Evolutionary conservation across 352 stramenopile genomes (phyloP).

Genomic region (Globisporangium irregulare): DNA sequence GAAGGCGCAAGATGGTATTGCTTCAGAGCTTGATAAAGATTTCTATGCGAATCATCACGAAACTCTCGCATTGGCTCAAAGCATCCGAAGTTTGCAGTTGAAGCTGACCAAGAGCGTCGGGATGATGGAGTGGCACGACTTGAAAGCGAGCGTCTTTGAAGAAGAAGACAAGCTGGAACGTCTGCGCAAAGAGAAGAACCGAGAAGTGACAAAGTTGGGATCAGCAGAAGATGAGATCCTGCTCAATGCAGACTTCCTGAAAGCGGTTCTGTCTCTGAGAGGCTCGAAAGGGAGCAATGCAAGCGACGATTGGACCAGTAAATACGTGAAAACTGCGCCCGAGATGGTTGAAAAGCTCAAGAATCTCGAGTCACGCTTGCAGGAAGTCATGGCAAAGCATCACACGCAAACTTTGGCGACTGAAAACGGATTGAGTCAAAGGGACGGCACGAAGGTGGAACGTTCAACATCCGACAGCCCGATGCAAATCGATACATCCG

Average conservation of each 20-base stretch:
- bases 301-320: constrained; percentile 30
- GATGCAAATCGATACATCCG: background rate
- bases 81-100: constrained; percentile 48
- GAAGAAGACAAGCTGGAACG: constrained; percentile 44
- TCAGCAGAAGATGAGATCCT: constrained; percentile 55
- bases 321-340: constrained; percentile 50
- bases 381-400: constrained; percentile 23
- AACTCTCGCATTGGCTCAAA: constrained; percentile 35
- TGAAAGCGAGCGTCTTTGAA: constrained; percentile 39
- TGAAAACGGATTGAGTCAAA: background rate
- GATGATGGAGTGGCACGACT: constrained; percentile 57
- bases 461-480: background rate
- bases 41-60: constrained; percentile 46
- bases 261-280: constrained; percentile 33
- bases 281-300: constrained; percentile 12
- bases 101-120: constrained; percentile 55
- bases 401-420: background rate
- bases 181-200: constrained; percentile 26
- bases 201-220: constrained; percentile 37
- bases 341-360: constrained; percentile 45
- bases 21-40: constrained; percentile 31
- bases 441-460: background rate
- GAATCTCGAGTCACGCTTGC: constrained; percentile 37
- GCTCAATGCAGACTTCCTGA: constrained; percentile 60
- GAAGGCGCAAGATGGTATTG: background rate